Conservation (phyloP, 2,329 filamentous ascomycete species). For the Coniochaeta prunicola region DNA sequence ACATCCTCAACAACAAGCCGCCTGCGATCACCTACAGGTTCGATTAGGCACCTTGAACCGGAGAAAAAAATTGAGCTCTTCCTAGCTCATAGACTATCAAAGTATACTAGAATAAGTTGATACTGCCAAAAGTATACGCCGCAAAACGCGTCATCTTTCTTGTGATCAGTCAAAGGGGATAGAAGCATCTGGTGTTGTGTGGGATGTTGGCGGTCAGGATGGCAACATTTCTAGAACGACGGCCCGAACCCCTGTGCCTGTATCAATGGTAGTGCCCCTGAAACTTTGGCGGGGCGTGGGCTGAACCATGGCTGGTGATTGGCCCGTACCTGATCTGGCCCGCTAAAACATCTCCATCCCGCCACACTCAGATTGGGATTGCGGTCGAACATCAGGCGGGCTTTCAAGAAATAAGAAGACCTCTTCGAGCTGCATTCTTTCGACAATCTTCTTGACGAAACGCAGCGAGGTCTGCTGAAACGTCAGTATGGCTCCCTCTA, state of each 20-base stretch:
- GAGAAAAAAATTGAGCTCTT: neutral
- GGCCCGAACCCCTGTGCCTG: neutral
- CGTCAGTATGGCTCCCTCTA: conserved; percentile 17
- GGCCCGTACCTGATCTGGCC: neutral
- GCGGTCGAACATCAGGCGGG: neutral
- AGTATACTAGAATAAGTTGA: neutral
- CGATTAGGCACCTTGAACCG: conserved; percentile 20
- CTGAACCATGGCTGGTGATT: neutral
- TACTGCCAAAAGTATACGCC: neutral
- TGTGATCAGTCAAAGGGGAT: neutral
- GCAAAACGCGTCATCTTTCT: neutral
- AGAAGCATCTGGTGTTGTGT: neutral
- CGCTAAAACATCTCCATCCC: neutral
- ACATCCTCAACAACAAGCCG: conserved; percentile 51
- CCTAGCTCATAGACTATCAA: no score
- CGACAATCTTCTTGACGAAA: neutral
- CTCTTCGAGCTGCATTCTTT: neutral
- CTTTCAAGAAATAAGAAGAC: neutral
- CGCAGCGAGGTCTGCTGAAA: neutral
- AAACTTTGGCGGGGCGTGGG: neutral
- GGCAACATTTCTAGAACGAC: neutral
- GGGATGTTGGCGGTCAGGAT: neutral
- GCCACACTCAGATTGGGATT: neutral
- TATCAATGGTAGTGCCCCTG: neutral
- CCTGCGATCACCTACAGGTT: conserved; percentile 23